phyloP scores from a whole-genome alignment of 2,329 filamentous ascomycete genomes.

The Aspergillus ibericus region DNA sequence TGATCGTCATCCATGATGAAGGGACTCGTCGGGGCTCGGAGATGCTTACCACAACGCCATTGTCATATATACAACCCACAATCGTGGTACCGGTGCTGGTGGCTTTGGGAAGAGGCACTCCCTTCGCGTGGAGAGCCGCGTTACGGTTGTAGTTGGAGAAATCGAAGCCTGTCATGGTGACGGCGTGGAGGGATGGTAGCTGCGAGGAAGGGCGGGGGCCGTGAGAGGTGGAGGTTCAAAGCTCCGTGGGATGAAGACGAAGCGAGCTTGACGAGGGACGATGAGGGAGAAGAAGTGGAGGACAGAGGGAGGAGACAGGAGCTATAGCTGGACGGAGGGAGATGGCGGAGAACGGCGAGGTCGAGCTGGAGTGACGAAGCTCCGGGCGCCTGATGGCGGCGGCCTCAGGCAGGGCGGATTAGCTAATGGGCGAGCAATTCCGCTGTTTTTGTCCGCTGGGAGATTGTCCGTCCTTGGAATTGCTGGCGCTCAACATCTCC shows the following conservation, averaged over 20 bases:
- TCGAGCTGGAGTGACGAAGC: conserved; percentile 45
- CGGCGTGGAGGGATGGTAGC: conserved; percentile 24
- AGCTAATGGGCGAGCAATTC: conserved; percentile 10
- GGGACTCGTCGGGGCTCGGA: background rate
- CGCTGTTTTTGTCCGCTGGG: conserved; percentile 23
- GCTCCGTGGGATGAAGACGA: background rate
- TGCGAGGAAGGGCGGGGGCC: conserved; percentile 13
- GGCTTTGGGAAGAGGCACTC: conserved; percentile 92
- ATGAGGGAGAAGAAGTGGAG: background rate
- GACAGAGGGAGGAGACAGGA: background rate
- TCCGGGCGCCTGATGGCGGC: conserved; percentile 35
- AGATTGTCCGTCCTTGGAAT: background rate
- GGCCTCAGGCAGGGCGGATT: conserved; percentile 25
- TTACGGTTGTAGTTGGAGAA: conserved; percentile 99
- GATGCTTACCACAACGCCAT: conserved; percentile 80
- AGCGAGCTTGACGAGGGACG: background rate
- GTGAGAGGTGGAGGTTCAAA: background rate
- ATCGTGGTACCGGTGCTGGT: conserved; percentile 99
- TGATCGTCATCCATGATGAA: background rate
- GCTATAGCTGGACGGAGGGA: conserved; percentile 25
- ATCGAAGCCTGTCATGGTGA: conserved; percentile 91
- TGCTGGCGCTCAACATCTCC: background rate
- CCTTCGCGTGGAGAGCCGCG: conserved; percentile 88
- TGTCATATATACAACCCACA: conserved; percentile 94
- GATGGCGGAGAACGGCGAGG: conserved; percentile 27